Percentiles rank a stretch among this genome's conserved stretches.
phyloP scores from a whole-genome alignment of 2,329 filamentous ascomycete species.

The Westerdykella sp. region DNA sequence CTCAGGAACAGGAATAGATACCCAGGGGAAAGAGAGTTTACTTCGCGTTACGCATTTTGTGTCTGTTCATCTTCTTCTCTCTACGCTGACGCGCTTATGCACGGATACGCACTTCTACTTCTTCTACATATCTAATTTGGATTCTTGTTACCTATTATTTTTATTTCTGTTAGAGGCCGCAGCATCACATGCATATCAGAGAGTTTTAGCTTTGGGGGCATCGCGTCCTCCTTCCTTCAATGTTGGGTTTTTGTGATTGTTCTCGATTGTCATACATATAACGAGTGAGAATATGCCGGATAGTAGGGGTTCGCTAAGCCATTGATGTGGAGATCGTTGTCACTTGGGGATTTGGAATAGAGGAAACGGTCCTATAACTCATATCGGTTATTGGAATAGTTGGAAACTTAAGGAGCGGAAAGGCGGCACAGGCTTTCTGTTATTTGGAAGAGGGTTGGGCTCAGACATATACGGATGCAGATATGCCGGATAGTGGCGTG shows the following conservation, averaged over 20 bases:
- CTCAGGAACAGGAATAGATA: conserved; percentile 17
- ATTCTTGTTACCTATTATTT: neutral
- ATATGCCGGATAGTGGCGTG: no score
- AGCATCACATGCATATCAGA: conserved; percentile 1
- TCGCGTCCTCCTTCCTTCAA: conserved; percentile 5
- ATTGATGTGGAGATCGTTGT: neutral
- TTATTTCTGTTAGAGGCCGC: conserved; percentile 4
- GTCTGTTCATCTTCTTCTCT: conserved; percentile 1
- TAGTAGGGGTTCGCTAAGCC: neutral
- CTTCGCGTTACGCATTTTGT: neutral
- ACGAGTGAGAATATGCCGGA: conserved; percentile 2
- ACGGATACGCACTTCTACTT: conserved; percentile 1
- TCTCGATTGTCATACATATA: conserved; percentile 9
- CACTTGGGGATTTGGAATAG: neutral
- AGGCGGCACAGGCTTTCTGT: no score
- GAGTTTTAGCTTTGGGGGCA: conserved; percentile 8
- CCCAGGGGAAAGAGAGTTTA: conserved; percentile 10
- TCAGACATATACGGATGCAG: no score
- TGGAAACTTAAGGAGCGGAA: no score
- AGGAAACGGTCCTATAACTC: no score
- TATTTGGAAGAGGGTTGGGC: no score
- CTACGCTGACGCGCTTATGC: conserved; percentile 2
- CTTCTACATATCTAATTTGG: conserved; percentile 1
- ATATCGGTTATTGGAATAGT: no score
- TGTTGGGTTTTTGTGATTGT: conserved; percentile 7